These are phyloP conservation scores for Arachis monticola DNA, from an alignment of 331 rosid species.

Conservation along the genomic window DNA sequence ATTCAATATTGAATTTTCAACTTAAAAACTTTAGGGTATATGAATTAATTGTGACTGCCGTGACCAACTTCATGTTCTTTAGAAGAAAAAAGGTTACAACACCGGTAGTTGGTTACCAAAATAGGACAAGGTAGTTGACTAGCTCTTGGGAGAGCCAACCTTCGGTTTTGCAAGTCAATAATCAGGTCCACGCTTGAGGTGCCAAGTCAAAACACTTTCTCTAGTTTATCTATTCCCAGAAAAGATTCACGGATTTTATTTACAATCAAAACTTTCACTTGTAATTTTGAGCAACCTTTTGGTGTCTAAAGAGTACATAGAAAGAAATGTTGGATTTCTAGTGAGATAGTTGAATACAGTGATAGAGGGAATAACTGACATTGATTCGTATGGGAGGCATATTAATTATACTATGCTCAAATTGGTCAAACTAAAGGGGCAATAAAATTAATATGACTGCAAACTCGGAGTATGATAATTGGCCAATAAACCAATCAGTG, in stretches of 20 bases:
- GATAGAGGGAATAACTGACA: neutral
- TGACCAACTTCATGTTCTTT: slow-evolving; percentile 13
- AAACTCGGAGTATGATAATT: neutral
- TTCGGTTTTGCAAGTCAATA: slow-evolving; percentile 18
- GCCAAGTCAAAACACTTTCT: slow-evolving; percentile 24
- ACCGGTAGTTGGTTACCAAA: slow-evolving; percentile 45
- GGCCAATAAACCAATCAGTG: neutral
- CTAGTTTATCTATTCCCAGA: neutral
- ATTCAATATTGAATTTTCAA: slow-evolving; percentile 29
- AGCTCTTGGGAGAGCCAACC: slow-evolving; percentile 32
- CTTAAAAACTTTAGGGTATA: slow-evolving; percentile 15
- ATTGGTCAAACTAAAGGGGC: neutral
- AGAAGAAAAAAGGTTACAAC: slow-evolving; percentile 3
- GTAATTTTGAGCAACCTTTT: neutral
- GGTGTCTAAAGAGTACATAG: too few relatives aligned
- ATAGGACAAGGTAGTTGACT: slow-evolving; percentile 37
- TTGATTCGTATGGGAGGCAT: neutral
- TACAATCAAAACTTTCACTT: neutral
- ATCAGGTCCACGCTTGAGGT: slow-evolving; percentile 9
- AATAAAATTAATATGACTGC: neutral
- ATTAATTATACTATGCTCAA: neutral
- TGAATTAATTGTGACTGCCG: neutral
- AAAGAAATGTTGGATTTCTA: neutral
- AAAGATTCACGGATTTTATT: neutral
- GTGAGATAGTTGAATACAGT: neutral